Evolutionary conservation across 768 basidiomycete genomes (phyloP).

Genomic region (Suillus occidentalis): DNA sequence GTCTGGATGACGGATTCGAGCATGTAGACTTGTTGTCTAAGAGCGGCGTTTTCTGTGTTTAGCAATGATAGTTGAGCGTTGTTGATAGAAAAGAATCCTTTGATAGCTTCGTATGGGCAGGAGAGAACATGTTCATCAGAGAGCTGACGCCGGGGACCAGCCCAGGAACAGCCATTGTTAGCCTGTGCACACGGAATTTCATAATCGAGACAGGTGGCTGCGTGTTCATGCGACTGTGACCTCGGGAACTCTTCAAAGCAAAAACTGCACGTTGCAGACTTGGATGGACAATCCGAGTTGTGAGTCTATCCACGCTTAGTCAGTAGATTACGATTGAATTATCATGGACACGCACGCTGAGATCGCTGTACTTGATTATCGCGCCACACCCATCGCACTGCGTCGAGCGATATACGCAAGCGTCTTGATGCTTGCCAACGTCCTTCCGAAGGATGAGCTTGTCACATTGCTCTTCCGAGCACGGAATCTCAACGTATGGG

Average conservation of each 20-base stretch:
- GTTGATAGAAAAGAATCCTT: slow-evolving; percentile 55
- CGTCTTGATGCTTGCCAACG: slow-evolving; percentile 39
- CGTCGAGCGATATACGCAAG: slow-evolving; percentile 36
- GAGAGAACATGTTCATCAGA: slow-evolving; percentile 36
- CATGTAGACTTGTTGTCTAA: slow-evolving; percentile 57
- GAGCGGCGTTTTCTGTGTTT: slow-evolving; percentile 61
- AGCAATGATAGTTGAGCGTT: slow-evolving; percentile 42
- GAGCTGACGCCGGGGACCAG: slow-evolving; percentile 41
- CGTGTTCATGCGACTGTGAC: slow-evolving; percentile 36
- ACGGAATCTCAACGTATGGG: slow-evolving; percentile 52
- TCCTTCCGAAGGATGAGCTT: slow-evolving; percentile 47
- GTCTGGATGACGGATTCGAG: slow-evolving; percentile 56
- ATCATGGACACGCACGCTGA: slow-evolving; percentile 35
- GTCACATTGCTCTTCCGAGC: slow-evolving; percentile 48
- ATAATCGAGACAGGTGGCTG: slow-evolving; percentile 38
- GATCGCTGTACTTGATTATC: slow-evolving; percentile 33
- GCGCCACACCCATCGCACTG: slow-evolving; percentile 41
- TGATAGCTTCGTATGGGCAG: slow-evolving; percentile 62
- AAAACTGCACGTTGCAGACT: slow-evolving; percentile 37
- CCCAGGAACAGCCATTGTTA: slow-evolving; percentile 54
- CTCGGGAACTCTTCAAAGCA: slow-evolving; percentile 40
- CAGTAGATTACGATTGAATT: slow-evolving; percentile 7
- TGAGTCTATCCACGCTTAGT: slow-evolving; percentile 35
- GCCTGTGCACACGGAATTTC: slow-evolving; percentile 46
- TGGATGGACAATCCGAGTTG: slow-evolving; percentile 37